Conservation (phyloP, 140 eudicot genomes). For the Oenanthe javanica region DNA sequence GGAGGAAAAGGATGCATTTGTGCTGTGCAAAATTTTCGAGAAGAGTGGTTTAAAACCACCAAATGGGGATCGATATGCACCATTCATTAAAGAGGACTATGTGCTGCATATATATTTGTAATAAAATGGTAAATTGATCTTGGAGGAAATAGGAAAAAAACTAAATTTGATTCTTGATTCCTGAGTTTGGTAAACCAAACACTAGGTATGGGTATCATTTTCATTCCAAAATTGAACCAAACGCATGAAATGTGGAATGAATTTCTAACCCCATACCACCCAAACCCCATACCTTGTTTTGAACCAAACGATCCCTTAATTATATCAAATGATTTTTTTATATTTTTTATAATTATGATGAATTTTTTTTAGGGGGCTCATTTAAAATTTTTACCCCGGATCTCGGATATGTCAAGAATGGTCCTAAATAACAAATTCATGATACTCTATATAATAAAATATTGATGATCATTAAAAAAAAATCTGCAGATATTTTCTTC, state of each 20-base stretch:
- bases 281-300: background rate
- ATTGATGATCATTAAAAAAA: too few relatives aligned
- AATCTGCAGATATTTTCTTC: too few relatives aligned
- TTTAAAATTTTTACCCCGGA: too few relatives aligned
- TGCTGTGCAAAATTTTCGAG: slow-evolving; percentile 78
- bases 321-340: too few relatives aligned
- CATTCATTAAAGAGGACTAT: slow-evolving; percentile 51
- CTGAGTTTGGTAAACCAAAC: background rate
- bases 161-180: background rate
- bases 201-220: background rate
- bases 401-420: too few relatives aligned
- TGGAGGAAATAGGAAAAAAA: too few relatives aligned
- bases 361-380: too few relatives aligned
- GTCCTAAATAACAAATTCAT: too few relatives aligned
- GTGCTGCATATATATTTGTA: too few relatives aligned
- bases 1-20: slow-evolving; percentile 66
- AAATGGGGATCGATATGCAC: slow-evolving; percentile 87
- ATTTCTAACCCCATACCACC: background rate
- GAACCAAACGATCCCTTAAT: background rate
- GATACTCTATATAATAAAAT: too few relatives aligned
- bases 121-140: too few relatives aligned
- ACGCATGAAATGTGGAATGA: background rate
- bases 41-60: slow-evolving; percentile 89
- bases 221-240: background rate
- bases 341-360: too few relatives aligned